Percentiles rank a stretch among this genome's conserved stretches.
These are phyloP conservation scores for Colletotrichum acutatum DNA, from an alignment of 2,329 filamentous ascomycete genomes.

Conservation along the genomic window DNA sequence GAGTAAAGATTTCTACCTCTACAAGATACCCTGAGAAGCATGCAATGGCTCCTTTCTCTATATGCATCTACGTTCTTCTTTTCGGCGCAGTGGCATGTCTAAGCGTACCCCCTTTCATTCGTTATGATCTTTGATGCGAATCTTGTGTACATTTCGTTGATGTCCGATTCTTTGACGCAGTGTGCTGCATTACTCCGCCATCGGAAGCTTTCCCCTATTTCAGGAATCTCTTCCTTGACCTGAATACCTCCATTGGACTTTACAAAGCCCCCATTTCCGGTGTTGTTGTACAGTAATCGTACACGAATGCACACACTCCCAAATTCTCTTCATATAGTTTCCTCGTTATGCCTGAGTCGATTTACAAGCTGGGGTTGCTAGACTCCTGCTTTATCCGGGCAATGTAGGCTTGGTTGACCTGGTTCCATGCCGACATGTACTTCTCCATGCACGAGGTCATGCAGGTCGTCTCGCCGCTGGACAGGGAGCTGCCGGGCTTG, in stretches of 20 bases:
- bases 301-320: conserved; percentile 14
- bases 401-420: conserved; percentile 76
- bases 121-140: not conserved
- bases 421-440: conserved; percentile 85
- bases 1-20: conserved; percentile 36
- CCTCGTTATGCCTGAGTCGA: not conserved
- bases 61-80: not conserved
- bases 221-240: not conserved
- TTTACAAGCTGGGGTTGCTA: conserved; percentile 40
- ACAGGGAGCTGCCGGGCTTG: conserved; percentile 74
- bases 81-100: not conserved
- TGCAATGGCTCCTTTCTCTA: conserved; percentile 4
- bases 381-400: conserved; percentile 70
- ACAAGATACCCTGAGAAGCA: conserved; percentile 42
- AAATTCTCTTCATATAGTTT: not conserved
- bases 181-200: not conserved
- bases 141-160: conserved; percentile 12
- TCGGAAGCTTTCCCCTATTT: not conserved
- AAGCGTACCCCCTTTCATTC: not conserved
- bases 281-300: conserved; percentile 29
- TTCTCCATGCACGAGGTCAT: conserved; percentile 85
- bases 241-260: conserved; percentile 4
- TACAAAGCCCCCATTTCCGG: not conserved
- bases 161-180: not conserved
- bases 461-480: conserved; percentile 76